Percentiles rank a stretch among this genome's conserved stretches.
These are phyloP conservation scores for Trichoderma atroviride DNA, from an alignment of 2,329 filamentous ascomycete species.

Conservation along the genomic window DNA sequence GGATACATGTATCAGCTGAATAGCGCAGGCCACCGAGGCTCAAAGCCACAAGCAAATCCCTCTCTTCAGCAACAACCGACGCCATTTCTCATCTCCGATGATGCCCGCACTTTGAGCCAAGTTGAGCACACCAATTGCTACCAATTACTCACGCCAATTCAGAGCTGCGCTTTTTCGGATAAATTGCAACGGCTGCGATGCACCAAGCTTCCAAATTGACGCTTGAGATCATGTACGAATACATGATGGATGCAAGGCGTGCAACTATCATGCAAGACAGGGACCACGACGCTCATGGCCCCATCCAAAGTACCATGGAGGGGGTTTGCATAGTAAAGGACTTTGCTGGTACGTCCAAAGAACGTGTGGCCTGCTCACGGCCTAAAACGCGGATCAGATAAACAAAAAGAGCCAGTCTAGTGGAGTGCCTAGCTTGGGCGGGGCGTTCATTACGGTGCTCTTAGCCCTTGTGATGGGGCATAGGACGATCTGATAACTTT, in stretches of 20 bases:
- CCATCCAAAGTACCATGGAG: neutral
- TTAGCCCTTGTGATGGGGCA: neutral
- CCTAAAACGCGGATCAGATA: slow-evolving; percentile 20
- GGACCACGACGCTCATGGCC: neutral
- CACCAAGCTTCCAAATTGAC: neutral
- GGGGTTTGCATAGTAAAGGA: neutral
- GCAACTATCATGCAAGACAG: neutral
- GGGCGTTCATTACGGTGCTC: neutral
- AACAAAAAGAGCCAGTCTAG: slow-evolving; percentile 6
- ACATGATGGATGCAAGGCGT: neutral
- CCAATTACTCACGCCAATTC: neutral
- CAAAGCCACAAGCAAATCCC: neutral
- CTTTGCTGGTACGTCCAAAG: slow-evolving; percentile 4
- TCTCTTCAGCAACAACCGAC: neutral
- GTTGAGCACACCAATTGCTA: neutral
- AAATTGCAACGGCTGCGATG: neutral
- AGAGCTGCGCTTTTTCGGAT: neutral
- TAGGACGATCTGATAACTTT: slow-evolving; percentile 25
- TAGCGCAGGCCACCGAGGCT: neutral
- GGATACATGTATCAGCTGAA: neutral
- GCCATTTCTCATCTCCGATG: slow-evolving; percentile 12
- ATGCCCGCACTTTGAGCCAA: slow-evolving; percentile 4
- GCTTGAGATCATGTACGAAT: neutral
- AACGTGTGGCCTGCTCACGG: neutral
- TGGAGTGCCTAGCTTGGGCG: neutral